Evolutionary conservation across 805 yeast species (phyloP), one percentile per base, ranked within the genome.

Genomic region (Clavispora vitiphila): DNA sequence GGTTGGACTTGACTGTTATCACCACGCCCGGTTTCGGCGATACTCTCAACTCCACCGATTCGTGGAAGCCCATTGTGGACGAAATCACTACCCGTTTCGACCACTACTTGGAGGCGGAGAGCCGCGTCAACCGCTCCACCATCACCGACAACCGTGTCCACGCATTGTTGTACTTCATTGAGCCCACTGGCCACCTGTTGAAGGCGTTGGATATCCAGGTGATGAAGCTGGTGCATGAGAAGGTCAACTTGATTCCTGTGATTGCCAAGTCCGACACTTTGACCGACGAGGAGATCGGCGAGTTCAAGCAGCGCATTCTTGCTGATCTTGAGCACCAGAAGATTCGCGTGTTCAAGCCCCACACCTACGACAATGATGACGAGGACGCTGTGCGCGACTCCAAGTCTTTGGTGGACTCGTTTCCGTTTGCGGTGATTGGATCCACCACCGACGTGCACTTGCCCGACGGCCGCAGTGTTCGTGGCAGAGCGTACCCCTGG

Each of bases 401-500:
- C 38, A 72, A 74, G 45, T 83, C 81, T 44, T 77, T 93, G 51
- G 72, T 83, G 65, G 67, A 77, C 38, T 78, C 74, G 55, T 74
- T 87, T 48, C 99, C 99, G 36, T 91, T 87, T 68, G 98, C 99
- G 14, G 83, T 93, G 50, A 86, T 93, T 40, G 99, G 97, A 18
- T 87, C 97, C 18, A 86, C 93, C 18, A 67, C 70, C 44, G 80
- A 79, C 48, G 81, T 85, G 26, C 81, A 81, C 53, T 74, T 77
- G 35, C 61, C 74, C 34, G 93, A 86, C 58, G 96, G 96, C 32
- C 77, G 86, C 61, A 51, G 61, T 34, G 95, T 90, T 35, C 81
- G 97, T 64, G 97, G 96, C 53, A 85, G 99, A 68, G 71, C 78
- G 48, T 91, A 91, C 63, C 97, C 98, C 47, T 93, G 99, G 99